Base-by-base conservation (phyloP, 371 early-diverging fungal species). In the Funneliformis caledonium region DNA sequence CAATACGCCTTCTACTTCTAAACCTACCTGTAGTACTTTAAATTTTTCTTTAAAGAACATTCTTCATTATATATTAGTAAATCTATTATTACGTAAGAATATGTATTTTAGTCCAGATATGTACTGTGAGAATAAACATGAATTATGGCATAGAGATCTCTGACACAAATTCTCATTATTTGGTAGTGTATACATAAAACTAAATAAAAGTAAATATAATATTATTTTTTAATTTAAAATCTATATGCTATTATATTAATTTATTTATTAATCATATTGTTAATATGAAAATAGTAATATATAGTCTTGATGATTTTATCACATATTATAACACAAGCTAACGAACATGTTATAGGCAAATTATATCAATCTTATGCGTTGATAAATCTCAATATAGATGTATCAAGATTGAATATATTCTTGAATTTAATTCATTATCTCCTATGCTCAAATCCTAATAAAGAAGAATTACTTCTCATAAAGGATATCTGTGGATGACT, bases 281-380 rank as follows among this genome's bases (percentile, higher is more conserved):
- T 16, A 6, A 60, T 16, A 60, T 14, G 11, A n/a, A 60, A 12
- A 14, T 60, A 60, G 11, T 60, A 1, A 26, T 60, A 12, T 60
- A 61, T n/a, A 61, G 19, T 61, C 61, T 61, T n/a, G n/a, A n/a
- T 61, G 26, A 61, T n/a, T 61, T 61, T 5, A 61, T 61, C 61
- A 61, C 19, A n/a, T 61, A 61, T 61, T 61, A 61, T 61, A n/a
- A n/a, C n/a, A 26, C 9, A 61, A 22, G 19, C 61, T 22, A 61
- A 37, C 2, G 2, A 19, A 61, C 9, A 61, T 22, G 0, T 9
- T n/a, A 61, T 61, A 9, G 19, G 12, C 4, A 9, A 61, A 61
- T 61, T 26, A 61, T 61, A 61, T n/a, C 9, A 26, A 61, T 61
- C 12, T 9, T 26, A 22, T n/a, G 19, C 2, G 2, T 61, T 61